Evolutionary conservation across 768 basidiomycete species (phyloP), one percentile per base, ranked within the genome.

Genomic region (Tricholoma furcatifolium): DNA sequence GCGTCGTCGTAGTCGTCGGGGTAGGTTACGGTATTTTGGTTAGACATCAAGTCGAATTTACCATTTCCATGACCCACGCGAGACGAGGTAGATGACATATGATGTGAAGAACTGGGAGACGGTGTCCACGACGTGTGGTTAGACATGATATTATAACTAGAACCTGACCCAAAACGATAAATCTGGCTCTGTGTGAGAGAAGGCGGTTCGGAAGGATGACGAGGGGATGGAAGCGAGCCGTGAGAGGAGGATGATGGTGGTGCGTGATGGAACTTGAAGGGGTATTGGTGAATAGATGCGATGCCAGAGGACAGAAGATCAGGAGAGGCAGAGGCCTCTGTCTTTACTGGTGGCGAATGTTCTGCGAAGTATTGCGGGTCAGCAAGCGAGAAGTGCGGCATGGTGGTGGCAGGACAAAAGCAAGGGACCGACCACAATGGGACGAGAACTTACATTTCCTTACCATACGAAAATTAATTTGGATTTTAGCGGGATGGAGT

Each of bases 1-100:
- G 79, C 72, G 55, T 86, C 83, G 52, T 85, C 85, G 64, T 84
- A 85, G 20, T 85, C 85, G 59, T 86, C 84, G 35, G 69, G 71
- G 64, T 82, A 82, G 18, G 79, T 70, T 62, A 80, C 64, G 54
- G 66, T 61, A 47, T 63, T 61, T 39, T 55, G 63, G 52, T 58
- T 44, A 42, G 44, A 51, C 18, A 27, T 54, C 18, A 55, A 50
- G 35, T 62, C 61, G 45, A 60, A 56, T 30, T 56, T 55, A 23
- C 41, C 43, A 44, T 36, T 52, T n/a, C 55, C 60, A 43, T 56
- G 55, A 20, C 53, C 30, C 61, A 60, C 50, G 34, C 56, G 58
- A 56, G 56, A 51, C 27, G 51, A 50, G 17, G 47, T 23, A n/a
- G 60, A 53, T 20, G 40, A 12, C 21, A 50, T 50, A 53, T 58